Conservation (phyloP, 495 filamentous ascomycete genomes). For the Chlorociboria aeruginascens region DNA sequence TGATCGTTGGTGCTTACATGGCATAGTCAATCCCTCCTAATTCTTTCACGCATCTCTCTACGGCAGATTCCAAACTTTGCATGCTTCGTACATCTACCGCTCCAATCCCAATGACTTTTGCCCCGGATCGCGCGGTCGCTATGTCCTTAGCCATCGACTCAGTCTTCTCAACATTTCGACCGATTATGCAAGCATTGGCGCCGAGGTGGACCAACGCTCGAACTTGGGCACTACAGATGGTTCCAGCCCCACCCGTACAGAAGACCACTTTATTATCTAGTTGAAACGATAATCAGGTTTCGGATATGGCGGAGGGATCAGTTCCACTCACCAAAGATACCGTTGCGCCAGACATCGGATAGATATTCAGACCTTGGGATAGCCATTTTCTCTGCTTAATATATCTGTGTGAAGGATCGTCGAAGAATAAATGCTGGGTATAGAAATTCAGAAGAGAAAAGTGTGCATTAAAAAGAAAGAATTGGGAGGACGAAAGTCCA, state of each 20-base stretch:
- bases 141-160: conserved; percentile 69
- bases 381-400: conserved; percentile 37
- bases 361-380: conserved; percentile 61
- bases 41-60: conserved; percentile 64
- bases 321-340: conserved; percentile 53
- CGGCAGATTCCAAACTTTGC: conserved; percentile 48
- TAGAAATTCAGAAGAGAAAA: background rate
- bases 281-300: background rate
- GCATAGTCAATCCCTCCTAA: conserved; percentile 84
- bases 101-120: conserved; percentile 78
- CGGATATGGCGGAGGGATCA: background rate
- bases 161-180: conserved; percentile 83
- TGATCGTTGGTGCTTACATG: conserved; percentile 42
- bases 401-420: background rate
- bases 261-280: conserved; percentile 82
- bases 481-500: too few species aligned
- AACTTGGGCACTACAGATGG: conserved; percentile 90
- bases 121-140: conserved; percentile 58
- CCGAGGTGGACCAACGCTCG: conserved; percentile 83
- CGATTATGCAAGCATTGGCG: conserved; percentile 86
- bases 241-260: conserved; percentile 88
- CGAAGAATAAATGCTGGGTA: background rate
- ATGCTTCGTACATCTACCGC: conserved; percentile 63
- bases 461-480: background rate
- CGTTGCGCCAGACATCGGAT: conserved; percentile 72